A percentile compares a stretch with the other conserved stretches of the same genome.
phyloP scores from a whole-genome alignment of 768 basidiomycete species.

The Termitomyces sp. region DNA sequence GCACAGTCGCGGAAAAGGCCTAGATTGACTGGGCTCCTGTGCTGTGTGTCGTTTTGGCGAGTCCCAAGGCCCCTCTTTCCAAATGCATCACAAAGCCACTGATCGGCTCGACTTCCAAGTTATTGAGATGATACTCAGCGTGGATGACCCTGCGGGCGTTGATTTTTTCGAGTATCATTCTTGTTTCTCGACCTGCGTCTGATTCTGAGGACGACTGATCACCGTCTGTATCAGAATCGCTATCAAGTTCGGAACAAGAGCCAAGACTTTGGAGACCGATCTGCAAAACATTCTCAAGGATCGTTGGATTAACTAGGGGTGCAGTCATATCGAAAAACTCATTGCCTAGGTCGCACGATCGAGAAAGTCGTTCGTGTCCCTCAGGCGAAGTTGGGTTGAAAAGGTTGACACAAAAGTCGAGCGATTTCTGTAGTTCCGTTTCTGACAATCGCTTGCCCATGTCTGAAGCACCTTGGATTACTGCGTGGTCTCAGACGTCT shows the following conservation, averaged over 20 bases:
- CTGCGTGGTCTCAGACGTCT: slow-evolving; percentile 26
- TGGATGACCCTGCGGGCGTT: slow-evolving; percentile 70
- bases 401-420: slow-evolving; percentile 73
- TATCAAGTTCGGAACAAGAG: slow-evolving; percentile 6
- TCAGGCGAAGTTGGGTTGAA: slow-evolving; percentile 68
- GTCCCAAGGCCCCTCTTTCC: slow-evolving; percentile 49
- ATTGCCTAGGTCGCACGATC: slow-evolving; percentile 20
- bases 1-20: not conserved
- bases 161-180: slow-evolving; percentile 58
- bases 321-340: slow-evolving; percentile 49
- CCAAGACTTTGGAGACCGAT: slow-evolving; percentile 11
- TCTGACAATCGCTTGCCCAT: slow-evolving; percentile 70
- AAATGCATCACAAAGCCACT: slow-evolving; percentile 55
- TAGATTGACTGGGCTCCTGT: not conserved
- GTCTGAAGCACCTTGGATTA: slow-evolving; percentile 78
- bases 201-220: slow-evolving; percentile 24
- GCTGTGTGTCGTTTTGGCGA: slow-evolving; percentile 21
- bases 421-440: slow-evolving; percentile 65
- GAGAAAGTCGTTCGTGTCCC: slow-evolving; percentile 40
- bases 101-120: slow-evolving; percentile 61
- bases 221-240: slow-evolving; percentile 9
- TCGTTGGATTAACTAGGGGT: slow-evolving; percentile 40
- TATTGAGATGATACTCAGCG: slow-evolving; percentile 61
- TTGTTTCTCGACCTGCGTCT: slow-evolving; percentile 35
- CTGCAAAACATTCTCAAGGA: slow-evolving; percentile 31